A percentile compares a stretch with the other conserved stretches of the same genome.
phyloP scores from a whole-genome alignment of 2,329 filamentous ascomycete genomes.

The Aspergillus thermomutatus region DNA sequence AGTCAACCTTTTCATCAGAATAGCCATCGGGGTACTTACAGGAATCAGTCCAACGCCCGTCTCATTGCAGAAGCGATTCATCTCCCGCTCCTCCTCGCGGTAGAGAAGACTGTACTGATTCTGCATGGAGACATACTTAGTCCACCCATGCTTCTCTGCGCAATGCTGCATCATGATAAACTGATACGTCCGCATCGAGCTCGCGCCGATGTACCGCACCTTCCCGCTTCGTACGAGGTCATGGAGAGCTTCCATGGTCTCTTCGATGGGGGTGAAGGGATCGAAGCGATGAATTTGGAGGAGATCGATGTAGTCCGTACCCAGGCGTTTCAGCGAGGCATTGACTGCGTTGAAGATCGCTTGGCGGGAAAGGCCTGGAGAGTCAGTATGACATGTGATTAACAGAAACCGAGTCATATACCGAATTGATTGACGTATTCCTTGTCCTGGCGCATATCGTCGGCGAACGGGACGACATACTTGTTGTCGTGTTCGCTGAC shows the following conservation, averaged over 20 bases:
- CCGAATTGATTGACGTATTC: slow-evolving; percentile 5
- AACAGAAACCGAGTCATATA: slow-evolving; percentile 7
- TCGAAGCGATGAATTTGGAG: slow-evolving; percentile 1
- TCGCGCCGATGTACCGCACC: slow-evolving; percentile 32
- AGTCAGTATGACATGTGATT: slow-evolving; percentile 30
- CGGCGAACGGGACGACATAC: not conserved
- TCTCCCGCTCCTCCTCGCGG: slow-evolving; percentile 25
- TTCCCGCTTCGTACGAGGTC: slow-evolving; percentile 35
- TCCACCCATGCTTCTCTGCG: slow-evolving; percentile 51
- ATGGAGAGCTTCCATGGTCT: slow-evolving; percentile 45
- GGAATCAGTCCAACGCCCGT: slow-evolving; percentile 19
- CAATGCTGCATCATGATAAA: slow-evolving; percentile 2
- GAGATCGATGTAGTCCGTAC: slow-evolving; percentile 15
- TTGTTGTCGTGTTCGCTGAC: slow-evolving; percentile 11
- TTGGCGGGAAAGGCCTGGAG: slow-evolving; percentile 34
- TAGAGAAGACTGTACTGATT: slow-evolving; percentile 19
- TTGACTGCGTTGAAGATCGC: slow-evolving; percentile 42
- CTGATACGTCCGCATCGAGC: slow-evolving; percentile 6
- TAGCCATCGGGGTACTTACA: not conserved
- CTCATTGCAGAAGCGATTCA: slow-evolving; percentile 20
- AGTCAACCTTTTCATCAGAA: not conserved
- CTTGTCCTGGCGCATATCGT: not conserved
- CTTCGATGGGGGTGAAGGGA: slow-evolving; percentile 42
- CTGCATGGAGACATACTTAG: slow-evolving; percentile 59
- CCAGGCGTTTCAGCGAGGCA: slow-evolving; percentile 44